A percentile compares a stretch with the other conserved stretches of the same genome.
Conservation (phyloP, 192 early-diverging fungal species). For the Gryganskiella cystojenkinii region DNA sequence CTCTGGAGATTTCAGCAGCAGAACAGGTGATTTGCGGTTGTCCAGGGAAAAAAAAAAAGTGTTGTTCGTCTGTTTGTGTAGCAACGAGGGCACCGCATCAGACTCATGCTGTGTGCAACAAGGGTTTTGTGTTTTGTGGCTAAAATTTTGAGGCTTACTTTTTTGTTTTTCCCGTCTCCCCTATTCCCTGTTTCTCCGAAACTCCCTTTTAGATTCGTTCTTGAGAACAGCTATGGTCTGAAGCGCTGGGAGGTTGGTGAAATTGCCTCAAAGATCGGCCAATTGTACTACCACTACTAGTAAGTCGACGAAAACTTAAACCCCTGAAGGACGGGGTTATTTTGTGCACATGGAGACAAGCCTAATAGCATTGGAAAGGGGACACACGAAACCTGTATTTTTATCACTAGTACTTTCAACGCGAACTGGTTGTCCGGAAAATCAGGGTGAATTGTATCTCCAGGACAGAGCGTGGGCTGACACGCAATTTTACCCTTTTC, state of each 20-base stretch:
- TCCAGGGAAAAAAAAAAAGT: not conserved
- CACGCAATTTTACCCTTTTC: conserved; percentile 6
- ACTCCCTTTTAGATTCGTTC: conserved; percentile 67
- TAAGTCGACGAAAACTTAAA: conserved; percentile 42
- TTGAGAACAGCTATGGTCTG: conserved; percentile 94
- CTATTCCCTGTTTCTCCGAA: too few relatives aligned
- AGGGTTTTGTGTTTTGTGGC: not conserved
- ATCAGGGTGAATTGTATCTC: not conserved
- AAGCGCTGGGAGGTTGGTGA: conserved; percentile 99
- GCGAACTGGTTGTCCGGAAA: too few relatives aligned
- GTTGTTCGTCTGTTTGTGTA: not conserved
- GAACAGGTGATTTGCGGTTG: conserved; percentile 69
- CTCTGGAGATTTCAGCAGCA: conserved; percentile 97
- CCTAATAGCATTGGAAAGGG: not conserved
- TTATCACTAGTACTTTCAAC: too few relatives aligned
- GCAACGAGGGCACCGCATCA: too few relatives aligned
- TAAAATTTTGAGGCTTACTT: not conserved
- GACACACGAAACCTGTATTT: too few relatives aligned
- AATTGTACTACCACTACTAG: conserved; percentile 87
- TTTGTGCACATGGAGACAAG: conserved; percentile 16
- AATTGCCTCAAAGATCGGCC: conserved; percentile 98
- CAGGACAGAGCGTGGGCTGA: too few relatives aligned
- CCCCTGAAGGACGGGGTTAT: conserved; percentile 65
- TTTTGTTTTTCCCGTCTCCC: not conserved
- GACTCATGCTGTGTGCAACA: too few relatives aligned